Evolutionary conservation across 2,329 filamentous ascomycete genomes (phyloP).

Genomic region (Endocalyx cinctus): DNA sequence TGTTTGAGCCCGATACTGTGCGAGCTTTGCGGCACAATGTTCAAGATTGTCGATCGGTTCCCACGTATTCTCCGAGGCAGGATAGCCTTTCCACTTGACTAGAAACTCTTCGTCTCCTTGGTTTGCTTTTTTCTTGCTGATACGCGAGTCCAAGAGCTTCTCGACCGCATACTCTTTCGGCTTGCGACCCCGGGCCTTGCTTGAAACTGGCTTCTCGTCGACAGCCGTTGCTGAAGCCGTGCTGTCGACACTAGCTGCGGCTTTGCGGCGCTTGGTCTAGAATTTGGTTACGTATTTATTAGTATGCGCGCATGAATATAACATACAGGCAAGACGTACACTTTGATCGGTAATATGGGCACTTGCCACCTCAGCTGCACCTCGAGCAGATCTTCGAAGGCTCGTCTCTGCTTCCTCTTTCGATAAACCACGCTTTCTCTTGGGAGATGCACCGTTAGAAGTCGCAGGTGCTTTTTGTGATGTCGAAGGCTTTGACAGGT

Average conservation of each 20-base stretch:
- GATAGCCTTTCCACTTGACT: conserved; percentile 51
- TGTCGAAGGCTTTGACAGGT: too few species aligned
- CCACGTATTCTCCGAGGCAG: conserved; percentile 45
- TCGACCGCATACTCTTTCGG: conserved; percentile 43
- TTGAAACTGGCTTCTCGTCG: conserved; percentile 8
- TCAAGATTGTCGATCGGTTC: conserved; percentile 43
- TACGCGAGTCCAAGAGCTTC: conserved; percentile 35
- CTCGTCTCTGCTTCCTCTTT: not conserved
- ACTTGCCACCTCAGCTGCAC: conserved; percentile 12
- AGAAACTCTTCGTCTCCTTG: conserved; percentile 30
- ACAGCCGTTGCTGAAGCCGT: conserved; percentile 1
- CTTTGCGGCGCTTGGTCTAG: conserved; percentile 7
- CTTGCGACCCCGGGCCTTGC: conserved; percentile 11
- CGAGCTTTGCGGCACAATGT: conserved; percentile 26
- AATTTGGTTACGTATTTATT: too few species aligned
- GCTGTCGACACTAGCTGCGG: not conserved
- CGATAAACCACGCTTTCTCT: conserved; percentile 7
- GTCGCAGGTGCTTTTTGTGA: too few species aligned
- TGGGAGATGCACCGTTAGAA: not conserved
- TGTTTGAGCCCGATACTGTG: conserved; percentile 13
- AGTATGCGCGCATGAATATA: too few species aligned
- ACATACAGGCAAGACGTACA: conserved; percentile 7
- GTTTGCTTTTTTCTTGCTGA: conserved; percentile 36
- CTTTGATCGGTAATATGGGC: conserved; percentile 8
- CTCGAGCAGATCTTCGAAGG: conserved; percentile 10